These are phyloP conservation scores for Chaetomiaceae sp. DNA, from an alignment of 2,329 filamentous ascomycete genomes.

Conservation along the genomic window DNA sequence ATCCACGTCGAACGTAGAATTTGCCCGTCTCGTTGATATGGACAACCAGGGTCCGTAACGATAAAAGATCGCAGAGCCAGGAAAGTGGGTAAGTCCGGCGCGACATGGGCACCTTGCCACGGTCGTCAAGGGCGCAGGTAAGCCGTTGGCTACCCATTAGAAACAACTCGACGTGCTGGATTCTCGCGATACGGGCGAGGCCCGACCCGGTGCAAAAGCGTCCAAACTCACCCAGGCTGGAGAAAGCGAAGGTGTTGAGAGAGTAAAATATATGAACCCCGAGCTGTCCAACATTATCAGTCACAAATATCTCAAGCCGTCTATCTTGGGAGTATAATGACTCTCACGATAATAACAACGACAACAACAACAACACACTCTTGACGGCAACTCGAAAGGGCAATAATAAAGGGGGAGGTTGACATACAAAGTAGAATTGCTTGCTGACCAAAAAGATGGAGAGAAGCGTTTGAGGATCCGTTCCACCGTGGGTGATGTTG, in stretches of 20 bases:
- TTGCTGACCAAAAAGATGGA: too few relatives aligned
- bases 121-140: conserved; percentile 15
- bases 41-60: conserved; percentile 39
- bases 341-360: too few relatives aligned
- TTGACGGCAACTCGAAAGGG: too few relatives aligned
- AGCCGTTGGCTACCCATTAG: conserved; percentile 38
- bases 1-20: conserved; percentile 32
- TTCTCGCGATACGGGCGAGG: conserved; percentile 34
- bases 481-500: conserved; percentile 34
- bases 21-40: conserved; percentile 38
- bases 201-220: conserved; percentile 44
- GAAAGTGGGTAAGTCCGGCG: conserved; percentile 36
- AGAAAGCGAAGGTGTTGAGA: conserved; percentile 47
- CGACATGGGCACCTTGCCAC: conserved; percentile 32
- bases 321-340: too few relatives aligned
- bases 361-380: too few relatives aligned
- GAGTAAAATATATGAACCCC: conserved; percentile 45
- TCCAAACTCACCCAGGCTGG: conserved; percentile 49
- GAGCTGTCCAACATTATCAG: too few relatives aligned
- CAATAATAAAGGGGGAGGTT: too few relatives aligned
- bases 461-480: conserved; percentile 37
- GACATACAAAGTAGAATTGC: too few relatives aligned
- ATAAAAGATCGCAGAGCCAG: conserved; percentile 34
- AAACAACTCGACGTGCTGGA: conserved; percentile 43
- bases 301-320: too few relatives aligned